Conservation (phyloP, 2,329 filamentous ascomycete genomes). For the Raffaelea arxii region DNA sequence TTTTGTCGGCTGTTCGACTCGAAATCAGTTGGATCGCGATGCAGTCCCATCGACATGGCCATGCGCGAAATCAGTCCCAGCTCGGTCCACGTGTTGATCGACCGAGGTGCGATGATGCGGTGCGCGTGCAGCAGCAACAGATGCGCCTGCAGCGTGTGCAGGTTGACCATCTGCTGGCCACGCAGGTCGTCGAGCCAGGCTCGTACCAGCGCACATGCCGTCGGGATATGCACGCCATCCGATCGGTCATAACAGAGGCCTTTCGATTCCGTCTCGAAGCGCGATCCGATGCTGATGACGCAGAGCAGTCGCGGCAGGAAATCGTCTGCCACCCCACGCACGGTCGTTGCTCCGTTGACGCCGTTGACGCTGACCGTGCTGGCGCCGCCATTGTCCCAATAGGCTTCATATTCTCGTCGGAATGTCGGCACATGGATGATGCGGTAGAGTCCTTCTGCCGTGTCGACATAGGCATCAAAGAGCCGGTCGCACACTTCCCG, state of each 20-base stretch:
- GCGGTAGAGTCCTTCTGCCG: constrained; percentile 43
- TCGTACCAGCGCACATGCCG: constrained; percentile 44
- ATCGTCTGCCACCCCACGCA: constrained; percentile 12
- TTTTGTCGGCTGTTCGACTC: no score
- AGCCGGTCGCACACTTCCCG: constrained; percentile 40
- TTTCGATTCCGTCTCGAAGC: constrained; percentile 40
- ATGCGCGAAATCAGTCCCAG: constrained; percentile 45
- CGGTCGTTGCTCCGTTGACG: not conserved
- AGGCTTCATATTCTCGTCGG: constrained; percentile 37
- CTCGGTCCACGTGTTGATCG: constrained; percentile 44
- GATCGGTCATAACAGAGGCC: constrained; percentile 40
- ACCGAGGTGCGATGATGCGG: constrained; percentile 36
- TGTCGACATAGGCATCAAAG: constrained; percentile 37
- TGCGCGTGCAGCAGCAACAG: constrained; percentile 43
- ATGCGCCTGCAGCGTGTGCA: constrained; percentile 44
- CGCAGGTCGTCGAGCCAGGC: constrained; percentile 42
- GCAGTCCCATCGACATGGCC: constrained; percentile 50
- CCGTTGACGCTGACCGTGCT: constrained; percentile 20
- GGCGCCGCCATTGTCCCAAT: constrained; percentile 35
- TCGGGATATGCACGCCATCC: constrained; percentile 47
- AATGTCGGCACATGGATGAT: constrained; percentile 44
- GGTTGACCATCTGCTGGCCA: constrained; percentile 42
- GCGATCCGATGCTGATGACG: constrained; percentile 42
- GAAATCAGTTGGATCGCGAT: constrained; percentile 46
- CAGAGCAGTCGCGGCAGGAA: constrained; percentile 45